phyloP scores from a whole-genome alignment of 1,284 basidiomycete genomes.

The Vanrija sp. region DNA sequence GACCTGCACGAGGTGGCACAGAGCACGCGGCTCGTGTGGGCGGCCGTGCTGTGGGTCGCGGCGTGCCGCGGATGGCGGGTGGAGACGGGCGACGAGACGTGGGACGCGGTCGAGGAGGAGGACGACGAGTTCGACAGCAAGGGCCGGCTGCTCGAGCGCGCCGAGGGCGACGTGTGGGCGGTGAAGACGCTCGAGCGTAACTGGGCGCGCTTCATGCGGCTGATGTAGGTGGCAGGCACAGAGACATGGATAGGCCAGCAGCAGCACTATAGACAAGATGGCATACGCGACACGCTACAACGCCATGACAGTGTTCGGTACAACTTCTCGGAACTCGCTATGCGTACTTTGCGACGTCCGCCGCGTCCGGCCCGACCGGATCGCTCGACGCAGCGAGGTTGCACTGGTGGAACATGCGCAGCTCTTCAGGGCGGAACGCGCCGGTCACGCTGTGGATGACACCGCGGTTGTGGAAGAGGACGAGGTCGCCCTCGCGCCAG shows the following conservation, averaged over 20 bases:
- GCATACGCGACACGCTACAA: no score
- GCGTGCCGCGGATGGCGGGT: constrained; percentile 38
- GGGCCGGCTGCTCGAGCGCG: constrained; percentile 6
- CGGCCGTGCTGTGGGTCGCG: constrained; percentile 39
- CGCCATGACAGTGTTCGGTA: neutral
- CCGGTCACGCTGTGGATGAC: constrained; percentile 74
- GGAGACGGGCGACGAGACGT: constrained; percentile 25
- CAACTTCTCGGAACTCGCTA: constrained; percentile 31
- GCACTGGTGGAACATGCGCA: constrained; percentile 76
- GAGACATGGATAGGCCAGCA: neutral
- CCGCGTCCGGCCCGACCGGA: constrained; percentile 60
- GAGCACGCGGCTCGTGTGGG: constrained; percentile 39
- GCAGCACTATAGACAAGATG: neutral
- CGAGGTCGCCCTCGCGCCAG: constrained; percentile 63
- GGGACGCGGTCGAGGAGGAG: constrained; percentile 22
- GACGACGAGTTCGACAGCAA: constrained; percentile 18
- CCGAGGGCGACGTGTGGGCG: constrained; percentile 24
- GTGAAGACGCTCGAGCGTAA: constrained; percentile 46
- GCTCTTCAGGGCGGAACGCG: constrained; percentile 63
- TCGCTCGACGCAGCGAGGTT: constrained; percentile 72
- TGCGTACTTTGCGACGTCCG: constrained; percentile 63
- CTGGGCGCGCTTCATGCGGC: constrained; percentile 46
- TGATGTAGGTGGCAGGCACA: neutral
- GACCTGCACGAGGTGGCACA: constrained; percentile 45
- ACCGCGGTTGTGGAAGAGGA: constrained; percentile 70